Conservation (phyloP, 176 grass and related monocot species). For the Phoenix dactylifera region DNA sequence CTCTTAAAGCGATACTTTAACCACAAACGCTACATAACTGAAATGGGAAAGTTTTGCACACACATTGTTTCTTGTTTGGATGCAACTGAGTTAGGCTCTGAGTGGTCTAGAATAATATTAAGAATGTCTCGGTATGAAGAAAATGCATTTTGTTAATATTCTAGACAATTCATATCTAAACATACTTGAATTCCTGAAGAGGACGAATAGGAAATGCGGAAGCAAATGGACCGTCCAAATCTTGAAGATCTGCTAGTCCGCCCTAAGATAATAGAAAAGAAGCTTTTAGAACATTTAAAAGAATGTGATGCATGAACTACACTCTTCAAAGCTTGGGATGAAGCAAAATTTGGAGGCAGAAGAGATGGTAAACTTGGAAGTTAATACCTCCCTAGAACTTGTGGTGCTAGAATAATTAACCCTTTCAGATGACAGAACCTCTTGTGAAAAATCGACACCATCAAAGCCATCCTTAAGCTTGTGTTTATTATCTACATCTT, state of each 20-base stretch:
- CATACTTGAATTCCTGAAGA: constrained; percentile 87
- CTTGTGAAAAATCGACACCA: constrained; percentile 21
- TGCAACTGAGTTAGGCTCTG: too few relatives aligned
- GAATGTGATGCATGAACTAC: not conserved
- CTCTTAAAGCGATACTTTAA: too few relatives aligned
- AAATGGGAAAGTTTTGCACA: too few relatives aligned
- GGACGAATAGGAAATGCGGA: constrained; percentile 62
- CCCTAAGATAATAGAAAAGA: constrained; percentile 33
- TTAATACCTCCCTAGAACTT: constrained; percentile 55
- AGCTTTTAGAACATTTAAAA: constrained; percentile 1
- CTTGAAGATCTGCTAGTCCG: constrained; percentile 63
- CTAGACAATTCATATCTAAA: constrained; percentile 6
- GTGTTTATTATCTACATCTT: constrained; percentile 22
- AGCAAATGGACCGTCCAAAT: constrained; percentile 50
- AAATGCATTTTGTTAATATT: constrained; percentile 1
- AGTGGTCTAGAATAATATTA: too few relatives aligned
- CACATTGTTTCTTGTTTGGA: too few relatives aligned
- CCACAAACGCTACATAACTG: too few relatives aligned
- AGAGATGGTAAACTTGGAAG: not conserved
- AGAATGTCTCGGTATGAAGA: not conserved
- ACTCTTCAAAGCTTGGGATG: too few relatives aligned
- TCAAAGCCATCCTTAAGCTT: constrained; percentile 30
- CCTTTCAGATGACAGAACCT: constrained; percentile 30
- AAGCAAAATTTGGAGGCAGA: too few relatives aligned
- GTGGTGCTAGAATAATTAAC: constrained; percentile 30